Evolutionary conservation across 768 basidiomycete species (phyloP), one percentile per base, ranked within the genome.

Genomic region (Auriculariales sp.): DNA sequence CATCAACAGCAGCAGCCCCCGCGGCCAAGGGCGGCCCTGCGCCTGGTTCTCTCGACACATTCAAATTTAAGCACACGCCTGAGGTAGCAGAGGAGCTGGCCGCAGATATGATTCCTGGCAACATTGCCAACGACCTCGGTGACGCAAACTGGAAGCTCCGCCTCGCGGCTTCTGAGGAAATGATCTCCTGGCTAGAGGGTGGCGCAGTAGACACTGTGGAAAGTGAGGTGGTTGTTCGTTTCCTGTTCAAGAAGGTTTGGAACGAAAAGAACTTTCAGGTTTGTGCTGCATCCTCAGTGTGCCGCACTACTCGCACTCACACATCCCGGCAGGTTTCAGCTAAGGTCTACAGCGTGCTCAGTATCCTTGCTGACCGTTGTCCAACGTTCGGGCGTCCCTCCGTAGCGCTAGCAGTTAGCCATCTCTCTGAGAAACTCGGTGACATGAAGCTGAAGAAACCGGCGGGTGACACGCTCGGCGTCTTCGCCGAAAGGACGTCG

Each of bases 191-290:
- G 94, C 66, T 91, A 3, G 81, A 90, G 52, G 59, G 61, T 7
- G 74, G 71, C 1, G 71, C 74, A 27, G 73, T 79, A 11, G 71
- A 75, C 29, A 69, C 71, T 0, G 66, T 87, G 1, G 94, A 99
- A 55, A 79, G 83, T 11, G 95, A 99, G 64, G 78, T 99, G 3
- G 58, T 99, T 31, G 77, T 97, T 17, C 74, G 94, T 24, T 81
- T 85, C 55, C 66, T 98, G 52, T 81, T 77, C 3, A 98, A 94
- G 71, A 90, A 87, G 55, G 91, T 93, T 2, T 97, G 91, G 92
- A 76, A 73, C n/a, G 95, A 99, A 68, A 98, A 95, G 71, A 99
- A 98, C 59, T 99, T 99, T 56, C 94, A 99, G 70, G 93, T 86
- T 52, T 50, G 64, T 56, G 7, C 4, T 6, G 9, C 22, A 11